A percentile compares a stretch with the other conserved stretches of the same genome.
Conservation (phyloP, 2,329 filamentous ascomycete species). For the Xylariaceae sp. region DNA sequence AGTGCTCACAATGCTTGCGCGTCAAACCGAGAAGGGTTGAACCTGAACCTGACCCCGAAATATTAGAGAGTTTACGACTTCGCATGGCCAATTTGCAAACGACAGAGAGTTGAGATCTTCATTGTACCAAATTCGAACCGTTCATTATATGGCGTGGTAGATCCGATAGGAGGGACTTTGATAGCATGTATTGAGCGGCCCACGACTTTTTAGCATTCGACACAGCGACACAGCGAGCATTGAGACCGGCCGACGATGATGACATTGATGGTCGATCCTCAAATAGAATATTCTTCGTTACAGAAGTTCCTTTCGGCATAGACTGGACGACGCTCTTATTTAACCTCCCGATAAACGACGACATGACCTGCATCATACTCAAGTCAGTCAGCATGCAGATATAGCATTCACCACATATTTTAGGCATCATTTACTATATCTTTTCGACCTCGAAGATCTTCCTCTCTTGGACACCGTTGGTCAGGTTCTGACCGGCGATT, state of each 20-base stretch:
- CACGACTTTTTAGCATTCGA: constrained; percentile 6
- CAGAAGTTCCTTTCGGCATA: constrained; percentile 20
- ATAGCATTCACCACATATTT: constrained; percentile 18
- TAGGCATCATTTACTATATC: constrained; percentile 3
- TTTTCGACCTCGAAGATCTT: constrained; percentile 6
- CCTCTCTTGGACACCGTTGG: constrained; percentile 2
- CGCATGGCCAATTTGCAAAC: constrained; percentile 26
- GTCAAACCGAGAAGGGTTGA: constrained; percentile 66
- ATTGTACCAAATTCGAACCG: background rate
- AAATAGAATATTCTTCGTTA: constrained; percentile 20
- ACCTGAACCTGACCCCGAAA: constrained; percentile 65
- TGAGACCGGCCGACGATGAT: constrained; percentile 15
- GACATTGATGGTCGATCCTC: constrained; percentile 7
- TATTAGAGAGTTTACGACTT: constrained; percentile 62
- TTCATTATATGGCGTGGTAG: background rate
- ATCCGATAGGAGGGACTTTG: background rate
- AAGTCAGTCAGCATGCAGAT: constrained; percentile 32
- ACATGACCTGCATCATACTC: constrained; percentile 37
- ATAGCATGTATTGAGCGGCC: constrained; percentile 1
- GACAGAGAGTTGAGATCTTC: constrained; percentile 3
- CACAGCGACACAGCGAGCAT: constrained; percentile 11
- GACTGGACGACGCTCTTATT: constrained; percentile 23
- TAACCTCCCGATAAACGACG: constrained; percentile 35
- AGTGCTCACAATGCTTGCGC: constrained; percentile 65
- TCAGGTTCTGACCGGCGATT: background rate